Conservation (phyloP, 2,329 filamentous ascomycete genomes). For the Byssothecium circinans region DNA sequence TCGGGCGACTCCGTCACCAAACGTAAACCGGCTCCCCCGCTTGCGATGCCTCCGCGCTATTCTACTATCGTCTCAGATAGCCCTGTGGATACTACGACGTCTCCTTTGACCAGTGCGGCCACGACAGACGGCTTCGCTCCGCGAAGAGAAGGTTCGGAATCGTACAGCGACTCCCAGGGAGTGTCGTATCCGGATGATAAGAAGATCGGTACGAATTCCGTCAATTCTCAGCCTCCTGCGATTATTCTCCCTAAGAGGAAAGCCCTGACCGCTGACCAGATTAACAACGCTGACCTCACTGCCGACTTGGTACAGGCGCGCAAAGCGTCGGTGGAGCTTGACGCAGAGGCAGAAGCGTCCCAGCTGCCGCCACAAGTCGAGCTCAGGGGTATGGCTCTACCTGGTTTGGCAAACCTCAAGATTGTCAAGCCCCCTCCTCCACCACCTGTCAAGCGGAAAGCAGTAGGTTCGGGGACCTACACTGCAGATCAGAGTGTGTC, state of each 20-base stretch:
- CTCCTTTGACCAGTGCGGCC: slow-evolving; percentile 43
- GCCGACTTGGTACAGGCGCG: slow-evolving; percentile 15
- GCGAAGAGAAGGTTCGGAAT: slow-evolving; percentile 4
- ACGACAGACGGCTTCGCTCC: slow-evolving; percentile 46
- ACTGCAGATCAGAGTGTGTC: slow-evolving; percentile 16
- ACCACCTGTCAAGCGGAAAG: slow-evolving; percentile 20
- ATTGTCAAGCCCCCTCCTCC: slow-evolving; percentile 6
- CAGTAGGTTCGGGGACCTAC: slow-evolving; percentile 11
- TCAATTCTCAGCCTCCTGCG: slow-evolving; percentile 37
- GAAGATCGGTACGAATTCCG: slow-evolving; percentile 41
- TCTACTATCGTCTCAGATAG: slow-evolving; percentile 48
- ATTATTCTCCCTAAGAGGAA: slow-evolving; percentile 49
- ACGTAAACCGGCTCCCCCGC: slow-evolving; percentile 48
- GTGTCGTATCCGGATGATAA: slow-evolving; percentile 32
- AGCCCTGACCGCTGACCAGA: slow-evolving; percentile 48
- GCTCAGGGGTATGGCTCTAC: slow-evolving; percentile 18
- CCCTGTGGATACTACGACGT: slow-evolving; percentile 39
- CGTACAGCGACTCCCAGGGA: slow-evolving; percentile 7
- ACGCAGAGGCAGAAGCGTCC: neutral
- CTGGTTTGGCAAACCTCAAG: slow-evolving; percentile 21
- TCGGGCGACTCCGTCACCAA: slow-evolving; percentile 32
- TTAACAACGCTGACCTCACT: slow-evolving; percentile 40
- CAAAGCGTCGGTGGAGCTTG: slow-evolving; percentile 14
- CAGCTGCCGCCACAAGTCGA: slow-evolving; percentile 11
- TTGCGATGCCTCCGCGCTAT: slow-evolving; percentile 48